Conservation (phyloP, 345 rosid species). For the Garcia nutans region DNA sequence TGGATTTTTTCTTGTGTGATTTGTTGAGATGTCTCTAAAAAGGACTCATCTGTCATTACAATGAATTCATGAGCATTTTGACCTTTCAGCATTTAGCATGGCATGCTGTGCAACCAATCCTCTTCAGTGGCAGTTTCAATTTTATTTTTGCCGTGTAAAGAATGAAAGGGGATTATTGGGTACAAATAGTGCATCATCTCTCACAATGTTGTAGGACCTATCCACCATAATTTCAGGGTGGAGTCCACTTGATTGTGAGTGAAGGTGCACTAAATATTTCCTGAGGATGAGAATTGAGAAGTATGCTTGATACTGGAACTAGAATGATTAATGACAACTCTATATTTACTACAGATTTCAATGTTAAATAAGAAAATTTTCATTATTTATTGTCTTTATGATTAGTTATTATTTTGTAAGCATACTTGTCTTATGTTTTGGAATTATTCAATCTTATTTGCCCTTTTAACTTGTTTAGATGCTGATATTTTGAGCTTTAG, state of each 20-base stretch:
- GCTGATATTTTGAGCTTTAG: conserved; percentile 44
- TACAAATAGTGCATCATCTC: too few species aligned
- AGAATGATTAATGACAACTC: neutral
- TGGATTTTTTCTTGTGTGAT: neutral
- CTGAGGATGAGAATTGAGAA: too few species aligned
- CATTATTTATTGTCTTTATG: neutral
- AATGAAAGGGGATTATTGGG: neutral
- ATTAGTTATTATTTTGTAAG: neutral
- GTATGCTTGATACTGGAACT: neutral
- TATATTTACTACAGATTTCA: neutral
- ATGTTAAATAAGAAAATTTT: neutral
- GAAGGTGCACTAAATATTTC: too few species aligned
- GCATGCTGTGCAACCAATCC: neutral
- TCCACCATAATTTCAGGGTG: too few species aligned
- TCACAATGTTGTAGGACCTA: too few species aligned
- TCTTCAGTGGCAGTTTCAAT: neutral
- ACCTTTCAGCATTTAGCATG: too few species aligned
- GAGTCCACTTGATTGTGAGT: too few species aligned
- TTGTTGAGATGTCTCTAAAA: neutral
- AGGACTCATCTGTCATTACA: neutral
- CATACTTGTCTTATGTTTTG: neutral
- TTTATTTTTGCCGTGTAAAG: neutral
- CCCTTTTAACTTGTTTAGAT: conserved; percentile 41
- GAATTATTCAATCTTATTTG: conserved; percentile 11
- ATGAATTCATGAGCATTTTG: neutral